Evolutionary conservation across 2,329 filamentous ascomycete genomes (phyloP).

Genomic region (Ophiostoma himal-ulmi): DNA sequence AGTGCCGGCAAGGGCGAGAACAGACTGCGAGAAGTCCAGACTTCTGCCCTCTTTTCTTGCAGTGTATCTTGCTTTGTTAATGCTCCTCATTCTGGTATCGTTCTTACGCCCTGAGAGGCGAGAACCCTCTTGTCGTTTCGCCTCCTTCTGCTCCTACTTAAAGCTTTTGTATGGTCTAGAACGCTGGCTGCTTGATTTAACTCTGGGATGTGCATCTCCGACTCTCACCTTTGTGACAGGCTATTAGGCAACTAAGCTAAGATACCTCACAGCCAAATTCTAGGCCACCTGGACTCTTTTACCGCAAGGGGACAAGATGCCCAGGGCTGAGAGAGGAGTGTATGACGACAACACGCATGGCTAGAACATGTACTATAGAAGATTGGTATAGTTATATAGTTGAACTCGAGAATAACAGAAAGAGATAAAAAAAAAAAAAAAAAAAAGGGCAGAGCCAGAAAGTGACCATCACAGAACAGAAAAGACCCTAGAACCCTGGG

Average conservation of each 20-base stretch:
- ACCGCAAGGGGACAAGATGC: constrained; percentile 3
- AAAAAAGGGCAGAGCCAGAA: background rate
- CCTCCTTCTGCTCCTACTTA: background rate
- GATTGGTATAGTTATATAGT: background rate
- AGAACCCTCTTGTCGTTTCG: background rate
- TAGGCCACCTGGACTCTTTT: background rate
- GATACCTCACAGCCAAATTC: no score
- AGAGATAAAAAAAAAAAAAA: background rate
- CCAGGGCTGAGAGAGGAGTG: background rate
- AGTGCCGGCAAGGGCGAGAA: background rate
- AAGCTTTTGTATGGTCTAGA: no score
- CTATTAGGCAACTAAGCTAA: no score
- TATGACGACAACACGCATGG: background rate
- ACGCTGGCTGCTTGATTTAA: no score
- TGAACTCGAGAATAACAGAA: background rate
- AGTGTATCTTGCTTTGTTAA: background rate
- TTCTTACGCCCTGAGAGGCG: background rate
- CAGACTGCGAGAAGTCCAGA: background rate
- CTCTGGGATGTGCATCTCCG: background rate
- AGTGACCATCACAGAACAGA: background rate
- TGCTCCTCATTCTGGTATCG: background rate
- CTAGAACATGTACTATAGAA: no score
- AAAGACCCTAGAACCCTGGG: background rate
- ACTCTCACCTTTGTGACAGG: background rate
- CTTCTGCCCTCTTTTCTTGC: background rate